Conservation (phyloP, 306 rosid species). For the Astragalus glycyphyllos region DNA sequence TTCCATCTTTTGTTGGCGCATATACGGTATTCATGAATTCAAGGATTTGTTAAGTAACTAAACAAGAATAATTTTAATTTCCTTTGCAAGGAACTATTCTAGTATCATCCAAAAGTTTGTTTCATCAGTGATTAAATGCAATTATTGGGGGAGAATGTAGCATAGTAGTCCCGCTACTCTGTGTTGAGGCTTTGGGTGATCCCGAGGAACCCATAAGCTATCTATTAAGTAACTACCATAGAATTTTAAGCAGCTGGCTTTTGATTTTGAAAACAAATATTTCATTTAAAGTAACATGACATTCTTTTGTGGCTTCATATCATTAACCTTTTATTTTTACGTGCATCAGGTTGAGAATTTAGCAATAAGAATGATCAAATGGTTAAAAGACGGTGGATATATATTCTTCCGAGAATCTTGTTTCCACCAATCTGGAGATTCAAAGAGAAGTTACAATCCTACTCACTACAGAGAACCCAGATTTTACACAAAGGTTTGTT, state of each 20-base stretch:
- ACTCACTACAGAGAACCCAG: conserved; percentile 97
- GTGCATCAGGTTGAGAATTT: conserved; percentile 67
- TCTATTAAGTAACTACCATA: not conserved
- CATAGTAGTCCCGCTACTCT: conserved; percentile 3
- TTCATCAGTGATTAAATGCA: conserved; percentile 10
- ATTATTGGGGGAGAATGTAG: conserved; percentile 23
- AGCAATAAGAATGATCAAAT: conserved; percentile 79
- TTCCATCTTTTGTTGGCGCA: too few relatives aligned
- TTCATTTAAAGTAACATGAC: conserved; percentile 9
- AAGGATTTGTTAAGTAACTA: not conserved
- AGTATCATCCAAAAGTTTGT: conserved; percentile 17
- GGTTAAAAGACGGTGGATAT: conserved; percentile 87
- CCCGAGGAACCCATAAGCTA: conserved; percentile 2
- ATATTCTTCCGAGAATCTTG: conserved; percentile 96
- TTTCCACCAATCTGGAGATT: conserved; percentile 97
- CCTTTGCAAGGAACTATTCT: not conserved
- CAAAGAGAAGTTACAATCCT: conserved; percentile 88
- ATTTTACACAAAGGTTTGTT: conserved; percentile 85
- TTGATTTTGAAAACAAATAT: not conserved
- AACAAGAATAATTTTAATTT: conserved; percentile 9
- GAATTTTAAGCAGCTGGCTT: not conserved
- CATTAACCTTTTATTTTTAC: conserved; percentile 25
- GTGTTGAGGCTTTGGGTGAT: conserved; percentile 16
- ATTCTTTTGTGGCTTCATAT: conserved; percentile 22
- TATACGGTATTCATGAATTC: not conserved